Evolutionary conservation across 768 basidiomycete genomes (phyloP).

Genomic region (Pleurotus giganteus): DNA sequence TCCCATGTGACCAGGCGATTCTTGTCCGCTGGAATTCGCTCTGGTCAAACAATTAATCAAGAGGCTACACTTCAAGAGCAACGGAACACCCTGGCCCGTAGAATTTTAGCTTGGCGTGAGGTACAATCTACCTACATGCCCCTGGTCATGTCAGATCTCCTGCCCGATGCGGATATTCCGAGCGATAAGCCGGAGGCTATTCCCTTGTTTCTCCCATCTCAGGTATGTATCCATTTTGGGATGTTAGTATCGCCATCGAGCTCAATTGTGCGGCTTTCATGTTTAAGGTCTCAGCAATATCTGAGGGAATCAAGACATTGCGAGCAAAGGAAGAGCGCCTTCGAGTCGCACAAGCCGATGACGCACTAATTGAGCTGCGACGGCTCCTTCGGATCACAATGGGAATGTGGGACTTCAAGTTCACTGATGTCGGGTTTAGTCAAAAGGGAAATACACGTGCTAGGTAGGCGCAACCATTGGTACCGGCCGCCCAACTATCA

Average conservation of each 20-base stretch:
- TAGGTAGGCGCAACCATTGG: too few species aligned
- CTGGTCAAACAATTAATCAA: conserved; percentile 10
- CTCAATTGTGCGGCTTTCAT: too few species aligned
- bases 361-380: conserved; percentile 13
- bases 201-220: background rate
- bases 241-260: too few species aligned
- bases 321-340: conserved; percentile 5
- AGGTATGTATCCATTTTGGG: too few species aligned
- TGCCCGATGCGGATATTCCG: too few species aligned
- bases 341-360: conserved; percentile 14
- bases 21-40: too few species aligned
- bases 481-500: background rate
- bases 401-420: background rate
- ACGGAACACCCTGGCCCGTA: conserved; percentile 17
- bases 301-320: too few species aligned
- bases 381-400: conserved; percentile 6
- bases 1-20: too few species aligned
- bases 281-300: too few species aligned
- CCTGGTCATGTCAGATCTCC: conserved; percentile 5
- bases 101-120: conserved; percentile 16
- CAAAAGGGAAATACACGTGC: conserved; percentile 11
- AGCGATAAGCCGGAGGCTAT: background rate
- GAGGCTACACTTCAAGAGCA: background rate
- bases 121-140: conserved; percentile 15
- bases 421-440: conserved; percentile 9